phyloP scores from a whole-genome alignment of 306 rosid species.

The Cicer arietinum region DNA sequence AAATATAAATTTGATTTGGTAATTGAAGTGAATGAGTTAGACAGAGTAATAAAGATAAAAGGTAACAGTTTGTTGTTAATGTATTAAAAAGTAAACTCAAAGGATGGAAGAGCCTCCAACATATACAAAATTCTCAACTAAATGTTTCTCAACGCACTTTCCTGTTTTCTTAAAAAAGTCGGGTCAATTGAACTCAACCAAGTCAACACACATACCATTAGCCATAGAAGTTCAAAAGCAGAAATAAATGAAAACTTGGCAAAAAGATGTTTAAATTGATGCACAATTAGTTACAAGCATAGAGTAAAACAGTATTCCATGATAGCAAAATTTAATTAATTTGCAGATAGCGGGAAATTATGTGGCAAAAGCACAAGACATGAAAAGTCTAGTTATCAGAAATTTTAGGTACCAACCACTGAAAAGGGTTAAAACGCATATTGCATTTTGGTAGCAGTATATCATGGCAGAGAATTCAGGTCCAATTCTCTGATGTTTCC shows the following conservation, averaged over 20 bases:
- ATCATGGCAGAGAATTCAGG: background rate
- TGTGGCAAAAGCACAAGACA: background rate
- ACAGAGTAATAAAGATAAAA: no score
- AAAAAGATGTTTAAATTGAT: background rate
- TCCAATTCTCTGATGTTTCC: background rate
- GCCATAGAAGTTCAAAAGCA: background rate
- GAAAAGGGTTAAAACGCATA: background rate
- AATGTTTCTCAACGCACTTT: no score
- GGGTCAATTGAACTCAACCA: background rate
- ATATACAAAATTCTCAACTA: no score
- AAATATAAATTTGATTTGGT: no score
- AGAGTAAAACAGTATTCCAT: background rate
- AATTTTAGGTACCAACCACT: background rate
- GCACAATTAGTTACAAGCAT: background rate
- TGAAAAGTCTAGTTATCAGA: background rate
- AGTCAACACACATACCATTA: background rate
- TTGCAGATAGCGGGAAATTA: conserved; percentile 21
- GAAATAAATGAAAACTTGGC: background rate
- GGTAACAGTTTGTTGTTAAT: no score
- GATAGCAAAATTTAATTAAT: background rate
- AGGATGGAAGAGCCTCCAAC: no score
- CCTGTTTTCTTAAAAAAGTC: no score
- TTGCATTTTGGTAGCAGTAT: background rate
- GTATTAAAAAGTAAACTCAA: no score
- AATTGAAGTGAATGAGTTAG: no score